phyloP scores from a whole-genome alignment of 208 protist species.

The Acanthamoeba triangularis region DNA sequence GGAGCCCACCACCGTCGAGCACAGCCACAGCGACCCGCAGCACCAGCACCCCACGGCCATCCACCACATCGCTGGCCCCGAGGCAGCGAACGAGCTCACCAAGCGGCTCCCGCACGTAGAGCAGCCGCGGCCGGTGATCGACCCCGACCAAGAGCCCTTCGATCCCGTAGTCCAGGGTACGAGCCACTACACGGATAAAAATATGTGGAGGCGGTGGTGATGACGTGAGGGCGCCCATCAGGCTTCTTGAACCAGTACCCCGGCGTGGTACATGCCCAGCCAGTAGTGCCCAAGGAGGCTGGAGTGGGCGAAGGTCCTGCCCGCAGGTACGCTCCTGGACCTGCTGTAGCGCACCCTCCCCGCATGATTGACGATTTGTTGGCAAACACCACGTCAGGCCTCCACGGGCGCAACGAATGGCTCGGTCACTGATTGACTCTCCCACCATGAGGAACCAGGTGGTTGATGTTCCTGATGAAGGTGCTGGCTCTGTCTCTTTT shows the following conservation, averaged over 20 bases:
- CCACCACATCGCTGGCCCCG: neutral
- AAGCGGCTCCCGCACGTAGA: neutral
- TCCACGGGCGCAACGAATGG: neutral
- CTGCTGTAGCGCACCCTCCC: no score
- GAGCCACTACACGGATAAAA: no score
- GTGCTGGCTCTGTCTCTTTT: neutral
- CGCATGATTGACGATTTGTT: no score
- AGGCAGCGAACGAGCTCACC: neutral
- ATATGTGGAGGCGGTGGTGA: no score
- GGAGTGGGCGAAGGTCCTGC: neutral
- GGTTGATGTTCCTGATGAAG: conserved; percentile 5
- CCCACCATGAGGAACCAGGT: neutral
- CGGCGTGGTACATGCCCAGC: neutral
- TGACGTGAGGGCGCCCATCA: neutral
- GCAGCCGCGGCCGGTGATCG: neutral
- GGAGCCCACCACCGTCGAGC: neutral
- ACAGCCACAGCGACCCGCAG: neutral
- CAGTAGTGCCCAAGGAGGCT: neutral
- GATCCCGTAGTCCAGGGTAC: neutral
- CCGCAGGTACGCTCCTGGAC: no score
- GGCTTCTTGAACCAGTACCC: conserved; percentile 1
- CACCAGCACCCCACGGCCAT: neutral
- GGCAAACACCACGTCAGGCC: neutral
- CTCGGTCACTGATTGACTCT: neutral
- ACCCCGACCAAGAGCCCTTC: neutral